Evolutionary conservation across 2,329 filamentous ascomycete species (phyloP).

Genomic region (Penicillium concentricum): DNA sequence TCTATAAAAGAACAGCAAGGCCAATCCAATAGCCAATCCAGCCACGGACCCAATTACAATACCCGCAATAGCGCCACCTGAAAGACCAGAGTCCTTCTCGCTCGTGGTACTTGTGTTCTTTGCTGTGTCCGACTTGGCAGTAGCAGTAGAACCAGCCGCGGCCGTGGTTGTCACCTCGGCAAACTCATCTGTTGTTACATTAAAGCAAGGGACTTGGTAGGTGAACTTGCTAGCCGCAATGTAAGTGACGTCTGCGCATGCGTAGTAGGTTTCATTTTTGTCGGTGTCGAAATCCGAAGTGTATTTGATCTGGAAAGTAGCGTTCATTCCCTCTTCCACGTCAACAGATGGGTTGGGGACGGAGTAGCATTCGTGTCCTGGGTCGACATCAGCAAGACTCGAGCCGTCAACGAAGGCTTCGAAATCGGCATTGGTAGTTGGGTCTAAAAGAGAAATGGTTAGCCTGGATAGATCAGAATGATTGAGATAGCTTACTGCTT

Average conservation of each 20-base stretch:
- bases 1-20: conserved; percentile 14
- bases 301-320: conserved; percentile 49
- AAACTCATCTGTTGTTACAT: conserved; percentile 34
- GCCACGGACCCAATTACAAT: conserved; percentile 37
- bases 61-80: conserved; percentile 45
- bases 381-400: conserved; percentile 39
- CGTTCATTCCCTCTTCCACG: conserved; percentile 42
- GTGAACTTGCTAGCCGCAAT: conserved; percentile 42
- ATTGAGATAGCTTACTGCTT: conserved; percentile 43
- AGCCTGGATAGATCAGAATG: no score
- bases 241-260: conserved; percentile 50
- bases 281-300: conserved; percentile 43
- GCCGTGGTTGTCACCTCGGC: conserved; percentile 24
- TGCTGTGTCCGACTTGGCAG: conserved; percentile 16
- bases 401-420: conserved; percentile 32
- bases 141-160: conserved; percentile 11
- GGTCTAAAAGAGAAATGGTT: conserved; percentile 30
- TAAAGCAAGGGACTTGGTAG: conserved; percentile 48
- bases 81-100: conserved; percentile 22
- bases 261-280: conserved; percentile 47
- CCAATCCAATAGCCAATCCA: conserved; percentile 16
- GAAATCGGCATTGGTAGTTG: conserved; percentile 43
- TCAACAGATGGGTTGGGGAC: conserved; percentile 36
- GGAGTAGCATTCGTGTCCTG: conserved; percentile 48
- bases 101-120: not conserved